These are phyloP conservation scores for Boletus sp. DNA, from an alignment of 768 basidiomycete species.

Conservation along the genomic window DNA sequence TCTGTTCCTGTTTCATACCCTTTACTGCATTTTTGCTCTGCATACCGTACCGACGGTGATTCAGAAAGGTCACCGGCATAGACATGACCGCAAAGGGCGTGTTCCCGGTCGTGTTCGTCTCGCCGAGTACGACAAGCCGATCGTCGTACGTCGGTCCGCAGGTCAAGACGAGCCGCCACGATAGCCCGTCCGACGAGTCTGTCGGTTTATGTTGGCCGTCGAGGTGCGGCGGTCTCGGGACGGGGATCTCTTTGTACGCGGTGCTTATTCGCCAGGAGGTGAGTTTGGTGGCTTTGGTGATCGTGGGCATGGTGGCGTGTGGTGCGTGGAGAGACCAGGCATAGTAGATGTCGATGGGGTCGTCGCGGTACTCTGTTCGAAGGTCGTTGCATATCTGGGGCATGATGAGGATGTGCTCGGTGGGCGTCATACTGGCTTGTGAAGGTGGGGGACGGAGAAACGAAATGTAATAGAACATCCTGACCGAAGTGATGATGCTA, in stretches of 20 bases:
- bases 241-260: conserved; percentile 72
- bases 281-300: conserved; percentile 55
- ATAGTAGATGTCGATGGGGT: conserved; percentile 64
- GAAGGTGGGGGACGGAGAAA: conserved; percentile 84
- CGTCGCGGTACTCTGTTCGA: conserved; percentile 68
- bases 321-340: conserved; percentile 49
- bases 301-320: conserved; percentile 15
- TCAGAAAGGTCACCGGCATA: conserved; percentile 53
- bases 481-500: not conserved
- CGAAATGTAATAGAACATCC: conserved; percentile 86
- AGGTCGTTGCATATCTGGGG: conserved; percentile 91
- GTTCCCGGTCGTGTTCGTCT: conserved; percentile 37
- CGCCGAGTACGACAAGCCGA: conserved; percentile 43
- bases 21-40: conserved; percentile 11
- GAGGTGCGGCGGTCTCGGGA: conserved; percentile 58
- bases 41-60: conserved; percentile 26
- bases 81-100: conserved; percentile 63
- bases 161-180: conserved; percentile 66
- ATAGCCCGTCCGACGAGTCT: conserved; percentile 23
- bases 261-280: conserved; percentile 69
- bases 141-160: conserved; percentile 32
- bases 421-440: conserved; percentile 40
- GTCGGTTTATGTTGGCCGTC: not conserved
- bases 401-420: conserved; percentile 52
- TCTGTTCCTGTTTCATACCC: conserved; percentile 61